Conservation (phyloP, 495 filamentous ascomycete genomes). For the Polyplosphaeria fusca region DNA sequence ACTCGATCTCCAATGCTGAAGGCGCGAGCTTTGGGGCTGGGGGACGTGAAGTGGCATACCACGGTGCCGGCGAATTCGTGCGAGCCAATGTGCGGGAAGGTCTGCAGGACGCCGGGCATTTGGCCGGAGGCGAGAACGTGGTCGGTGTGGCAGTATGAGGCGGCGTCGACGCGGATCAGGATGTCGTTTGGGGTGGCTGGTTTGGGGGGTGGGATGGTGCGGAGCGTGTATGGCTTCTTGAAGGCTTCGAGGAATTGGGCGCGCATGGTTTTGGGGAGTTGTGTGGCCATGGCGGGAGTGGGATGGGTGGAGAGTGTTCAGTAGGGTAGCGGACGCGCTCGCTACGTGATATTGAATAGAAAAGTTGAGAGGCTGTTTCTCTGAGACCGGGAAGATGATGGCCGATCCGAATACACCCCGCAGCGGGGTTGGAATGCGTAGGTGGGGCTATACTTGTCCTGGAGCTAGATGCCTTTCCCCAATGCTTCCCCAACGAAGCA, state of each 20-base stretch:
- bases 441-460: conserved; percentile 19
- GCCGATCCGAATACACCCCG: conserved; percentile 6
- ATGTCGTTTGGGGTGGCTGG: conserved; percentile 36
- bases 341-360: too few relatives aligned
- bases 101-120: conserved; percentile 32
- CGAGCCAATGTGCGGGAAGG: conserved; percentile 25
- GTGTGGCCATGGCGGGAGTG: conserved; percentile 7
- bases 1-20: conserved; percentile 37
- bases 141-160: conserved; percentile 46
- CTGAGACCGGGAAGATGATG: neutral
- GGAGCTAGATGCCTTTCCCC: conserved; percentile 3
- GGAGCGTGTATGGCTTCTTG: conserved; percentile 40
- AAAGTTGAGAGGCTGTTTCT: too few relatives aligned
- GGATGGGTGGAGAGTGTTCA: too few relatives aligned
- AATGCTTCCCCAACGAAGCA: conserved; percentile 13
- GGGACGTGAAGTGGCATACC: conserved; percentile 14
- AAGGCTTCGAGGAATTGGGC: conserved; percentile 42
- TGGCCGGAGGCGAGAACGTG: conserved; percentile 39
- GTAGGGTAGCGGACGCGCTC: too few relatives aligned
- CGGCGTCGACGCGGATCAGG: conserved; percentile 42
- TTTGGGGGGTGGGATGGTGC: conserved; percentile 31
- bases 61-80: conserved; percentile 31
- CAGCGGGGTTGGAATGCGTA: conserved; percentile 17
- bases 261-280: conserved; percentile 35
- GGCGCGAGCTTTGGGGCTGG: conserved; percentile 9